Base-by-base conservation (phyloP, 1,139 yeast genomes). In the Scheffersomyces stambukii region DNA sequence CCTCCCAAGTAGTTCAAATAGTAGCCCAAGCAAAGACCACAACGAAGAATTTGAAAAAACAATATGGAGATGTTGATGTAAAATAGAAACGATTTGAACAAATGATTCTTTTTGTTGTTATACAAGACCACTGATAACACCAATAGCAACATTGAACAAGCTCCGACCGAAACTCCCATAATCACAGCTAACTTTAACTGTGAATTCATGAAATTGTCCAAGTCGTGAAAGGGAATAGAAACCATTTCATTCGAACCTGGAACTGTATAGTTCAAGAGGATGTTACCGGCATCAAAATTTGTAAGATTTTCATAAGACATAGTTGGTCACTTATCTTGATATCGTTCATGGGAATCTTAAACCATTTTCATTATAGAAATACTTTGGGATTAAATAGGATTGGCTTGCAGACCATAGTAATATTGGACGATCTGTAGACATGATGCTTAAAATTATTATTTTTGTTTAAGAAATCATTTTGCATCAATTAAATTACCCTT, bases 1-100 rank as follows among this genome's bases (percentile, higher is more conserved):
- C 77, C 75, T 20, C 68, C 47, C 16, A 78, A 51, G 39, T 75
- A 77, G 11, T 57, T 64, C 17, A 80, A 47, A 52, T 66, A 78
- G n/a, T 83, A 57, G 5, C 68, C 64, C 2, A 85, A 73, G 34
- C 80, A 81, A 8, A 84, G 35, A 5, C 68, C 64, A 2, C 85
- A 73, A 34, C 80, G 81, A 8, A 84, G 35, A 5, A 80, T 54
- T 24, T 79, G 56, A 4, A 75, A 50, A 3, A 73, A 30, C 31
- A 88, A 62, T 12, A 83, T 73, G 3, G 63, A 31, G 46, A 77
- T 78, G 53, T 88, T 86, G 30, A 85, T 57, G 13, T 78, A 53
- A 50, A 84, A 88, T 19, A 86, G 73, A 4, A 88, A 83, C 9
- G 38, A 33, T 15, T 23, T 33, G 10, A 18, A 22, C 8, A 26